Conservation (phyloP, 352 stramenopile species). For the Globisporangium yorkense region DNA sequence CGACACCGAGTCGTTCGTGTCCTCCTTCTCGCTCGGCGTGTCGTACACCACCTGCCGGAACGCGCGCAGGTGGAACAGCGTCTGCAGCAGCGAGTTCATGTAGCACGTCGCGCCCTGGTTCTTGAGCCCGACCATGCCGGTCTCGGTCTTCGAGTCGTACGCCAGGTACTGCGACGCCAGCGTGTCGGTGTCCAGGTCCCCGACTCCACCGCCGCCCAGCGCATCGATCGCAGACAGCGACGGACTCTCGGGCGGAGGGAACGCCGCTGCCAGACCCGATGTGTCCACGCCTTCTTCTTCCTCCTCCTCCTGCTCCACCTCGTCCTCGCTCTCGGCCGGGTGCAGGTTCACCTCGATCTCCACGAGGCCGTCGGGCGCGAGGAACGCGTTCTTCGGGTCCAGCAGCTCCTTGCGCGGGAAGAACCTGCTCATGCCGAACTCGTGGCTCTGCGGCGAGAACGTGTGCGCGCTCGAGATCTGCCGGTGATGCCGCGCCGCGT, state of each 20-base stretch:
- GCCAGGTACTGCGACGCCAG: slow-evolving; percentile 23
- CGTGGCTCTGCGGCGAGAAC: slow-evolving; percentile 41
- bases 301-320: slow-evolving; percentile 5
- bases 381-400: slow-evolving; percentile 36
- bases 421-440: slow-evolving; percentile 58
- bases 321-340: slow-evolving; percentile 17
- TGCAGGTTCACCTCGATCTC: slow-evolving; percentile 45
- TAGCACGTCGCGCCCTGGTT: slow-evolving; percentile 92
- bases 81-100: slow-evolving; percentile 92
- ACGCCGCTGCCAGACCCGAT: slow-evolving; percentile 2
- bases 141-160: slow-evolving; percentile 81
- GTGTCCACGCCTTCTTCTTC: slow-evolving; percentile 5
- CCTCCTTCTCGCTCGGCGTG: slow-evolving; percentile 67
- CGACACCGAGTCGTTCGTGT: slow-evolving; percentile 81
- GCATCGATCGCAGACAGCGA: slow-evolving; percentile 15
- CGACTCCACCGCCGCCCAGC: not conserved
- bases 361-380: slow-evolving; percentile 37
- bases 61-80: slow-evolving; percentile 83
- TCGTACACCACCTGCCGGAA: slow-evolving; percentile 86
- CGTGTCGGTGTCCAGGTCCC: not conserved
- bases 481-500: slow-evolving; percentile 13
- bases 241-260: slow-evolving; percentile 13
- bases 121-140: slow-evolving; percentile 84
- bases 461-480: slow-evolving; percentile 39
- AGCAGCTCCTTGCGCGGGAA: slow-evolving; percentile 35